A percentile compares a stretch with the other conserved stretches of the same genome.
Evolutionary conservation across 345 rosid genomes (phyloP).

Genomic region (Gynandropsis gynandra): DNA sequence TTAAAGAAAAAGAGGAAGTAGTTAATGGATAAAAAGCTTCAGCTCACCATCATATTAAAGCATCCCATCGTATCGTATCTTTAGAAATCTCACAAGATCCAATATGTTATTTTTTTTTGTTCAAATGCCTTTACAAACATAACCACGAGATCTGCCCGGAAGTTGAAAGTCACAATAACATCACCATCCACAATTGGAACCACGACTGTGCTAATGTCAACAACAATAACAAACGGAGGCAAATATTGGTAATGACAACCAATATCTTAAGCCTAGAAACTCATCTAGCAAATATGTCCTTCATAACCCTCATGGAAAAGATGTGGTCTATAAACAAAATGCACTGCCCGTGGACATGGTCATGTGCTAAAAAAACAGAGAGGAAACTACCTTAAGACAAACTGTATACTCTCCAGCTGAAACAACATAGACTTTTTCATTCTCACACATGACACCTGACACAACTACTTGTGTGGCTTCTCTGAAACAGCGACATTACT

Average conservation of each 20-base stretch:
- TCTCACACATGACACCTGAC: conserved; percentile 20
- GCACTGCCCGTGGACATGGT: no score
- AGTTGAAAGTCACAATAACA: conserved; percentile 72
- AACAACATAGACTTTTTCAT: conserved; percentile 13
- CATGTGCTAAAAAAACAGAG: neutral
- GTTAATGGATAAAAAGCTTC: no score
- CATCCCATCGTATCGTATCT: conserved; percentile 54
- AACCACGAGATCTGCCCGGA: conserved; percentile 76
- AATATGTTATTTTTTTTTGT: conserved; percentile 61
- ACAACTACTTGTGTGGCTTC: conserved; percentile 9
- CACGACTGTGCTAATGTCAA: conserved; percentile 49
- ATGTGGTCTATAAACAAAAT: no score
- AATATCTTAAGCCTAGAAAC: no score
- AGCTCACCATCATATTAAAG: no score
- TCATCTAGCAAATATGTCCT: no score
- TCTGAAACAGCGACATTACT: conserved; percentile 11
- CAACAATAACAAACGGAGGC: conserved; percentile 70
- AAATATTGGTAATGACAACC: conserved; percentile 62
- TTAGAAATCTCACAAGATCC: conserved; percentile 63
- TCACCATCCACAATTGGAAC: conserved; percentile 76
- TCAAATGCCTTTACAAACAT: conserved; percentile 80
- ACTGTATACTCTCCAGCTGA: conserved; percentile 44
- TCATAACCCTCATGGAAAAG: no score
- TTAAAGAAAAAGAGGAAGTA: no score
- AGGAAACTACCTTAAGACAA: conserved; percentile 42